These are phyloP conservation scores for Alectoria sarmentosa DNA, from an alignment of 495 filamentous ascomycete genomes.

Conservation along the genomic window DNA sequence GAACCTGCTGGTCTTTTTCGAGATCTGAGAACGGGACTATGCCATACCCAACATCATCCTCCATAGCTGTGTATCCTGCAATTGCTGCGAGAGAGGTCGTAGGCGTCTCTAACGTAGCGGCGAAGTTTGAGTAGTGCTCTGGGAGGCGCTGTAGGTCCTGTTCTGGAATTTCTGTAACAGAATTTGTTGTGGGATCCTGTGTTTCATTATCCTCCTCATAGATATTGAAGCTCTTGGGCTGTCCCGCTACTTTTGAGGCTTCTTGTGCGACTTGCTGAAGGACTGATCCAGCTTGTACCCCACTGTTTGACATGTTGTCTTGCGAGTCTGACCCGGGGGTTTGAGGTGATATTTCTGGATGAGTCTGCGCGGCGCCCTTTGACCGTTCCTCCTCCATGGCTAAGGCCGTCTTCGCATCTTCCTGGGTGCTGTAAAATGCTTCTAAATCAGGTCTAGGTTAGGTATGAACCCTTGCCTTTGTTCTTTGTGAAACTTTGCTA, in stretches of 20 bases:
- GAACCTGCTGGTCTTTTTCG: background rate
- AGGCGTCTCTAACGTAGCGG: background rate
- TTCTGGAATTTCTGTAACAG: background rate
- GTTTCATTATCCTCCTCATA: background rate
- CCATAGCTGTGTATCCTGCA: background rate
- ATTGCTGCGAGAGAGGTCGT: background rate
- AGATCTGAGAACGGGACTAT: slow-evolving; percentile 2
- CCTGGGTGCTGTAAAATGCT: background rate
- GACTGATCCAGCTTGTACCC: background rate
- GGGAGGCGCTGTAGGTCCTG: background rate
- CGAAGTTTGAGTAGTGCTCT: background rate
- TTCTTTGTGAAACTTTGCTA: background rate
- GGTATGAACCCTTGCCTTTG: background rate
- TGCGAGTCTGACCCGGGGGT: background rate
- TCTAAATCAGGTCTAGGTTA: background rate
- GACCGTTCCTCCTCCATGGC: slow-evolving; percentile 14
- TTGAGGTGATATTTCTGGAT: background rate
- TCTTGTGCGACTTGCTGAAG: slow-evolving; percentile 18
- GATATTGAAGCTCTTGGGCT: background rate
- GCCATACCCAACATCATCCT: background rate
- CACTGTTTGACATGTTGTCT: background rate
- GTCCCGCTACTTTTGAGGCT: slow-evolving; percentile 9
- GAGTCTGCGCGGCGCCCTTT: slow-evolving; percentile 7
- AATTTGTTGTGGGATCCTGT: background rate
- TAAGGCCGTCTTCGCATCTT: slow-evolving; percentile 19